phyloP scores from a whole-genome alignment of 148 eudicot genomes.

The Chenopodium formosanum region DNA sequence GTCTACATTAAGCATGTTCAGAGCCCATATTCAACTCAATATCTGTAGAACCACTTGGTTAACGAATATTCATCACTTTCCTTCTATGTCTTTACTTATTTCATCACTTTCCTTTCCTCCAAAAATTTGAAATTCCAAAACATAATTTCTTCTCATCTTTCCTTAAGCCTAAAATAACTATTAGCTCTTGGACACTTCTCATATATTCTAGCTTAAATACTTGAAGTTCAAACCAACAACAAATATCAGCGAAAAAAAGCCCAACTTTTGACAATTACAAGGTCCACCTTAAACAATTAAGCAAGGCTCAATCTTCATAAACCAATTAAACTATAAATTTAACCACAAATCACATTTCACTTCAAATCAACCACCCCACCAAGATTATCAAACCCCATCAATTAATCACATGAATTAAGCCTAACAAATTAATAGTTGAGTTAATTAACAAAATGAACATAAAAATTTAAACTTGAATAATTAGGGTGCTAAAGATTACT shows the following conservation, averaged over 20 bases:
- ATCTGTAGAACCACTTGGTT: background rate
- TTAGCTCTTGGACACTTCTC: background rate
- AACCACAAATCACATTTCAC: constrained; percentile 2
- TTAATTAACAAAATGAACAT: background rate
- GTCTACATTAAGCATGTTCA: background rate
- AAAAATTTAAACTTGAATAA: constrained; percentile 4
- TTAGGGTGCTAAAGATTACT: background rate
- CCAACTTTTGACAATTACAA: background rate
- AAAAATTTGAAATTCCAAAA: background rate
- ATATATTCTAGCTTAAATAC: background rate
- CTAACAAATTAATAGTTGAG: background rate
- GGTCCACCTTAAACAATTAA: background rate
- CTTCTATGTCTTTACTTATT: background rate
- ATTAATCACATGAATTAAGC: background rate
- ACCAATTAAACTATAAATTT: constrained; percentile 8
- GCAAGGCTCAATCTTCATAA: background rate
- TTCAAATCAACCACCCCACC: background rate
- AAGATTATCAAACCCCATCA: background rate
- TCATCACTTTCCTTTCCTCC: background rate
- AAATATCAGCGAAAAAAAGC: background rate
- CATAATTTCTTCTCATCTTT: background rate
- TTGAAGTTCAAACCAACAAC: background rate
- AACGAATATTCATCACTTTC: background rate
- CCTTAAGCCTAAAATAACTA: background rate
- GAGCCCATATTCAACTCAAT: background rate